Evolutionary conservation across 2,329 filamentous ascomycete species (phyloP), one percentile per base, ranked within the genome.

Genomic region (Trichoderma asperellum): DNA sequence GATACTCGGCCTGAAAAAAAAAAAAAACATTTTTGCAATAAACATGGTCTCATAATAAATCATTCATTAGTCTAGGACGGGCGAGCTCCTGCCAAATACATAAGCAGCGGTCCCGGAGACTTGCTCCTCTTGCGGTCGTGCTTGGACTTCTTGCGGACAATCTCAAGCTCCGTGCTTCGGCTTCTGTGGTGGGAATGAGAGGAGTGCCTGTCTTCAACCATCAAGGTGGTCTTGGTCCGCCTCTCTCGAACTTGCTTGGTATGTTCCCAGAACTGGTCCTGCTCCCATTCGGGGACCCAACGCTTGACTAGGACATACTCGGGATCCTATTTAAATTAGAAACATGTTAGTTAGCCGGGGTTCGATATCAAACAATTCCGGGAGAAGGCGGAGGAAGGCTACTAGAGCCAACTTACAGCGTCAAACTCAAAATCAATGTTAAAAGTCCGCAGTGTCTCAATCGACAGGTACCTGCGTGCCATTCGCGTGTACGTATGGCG

Each of bases 241-340:
- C 83, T 84, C 75, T 89, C 86, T n/a, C 89, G 88, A 71, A 92
- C 77, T 55, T 85, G 81, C 71, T 84, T 85, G 3, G 91, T 93
- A 79, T 94, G 91, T 55, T 87, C 85, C 85, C 92, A 94, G 60
- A 93, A 85, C 68, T 88, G 82, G 70, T 92, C 87, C 75, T 93
- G 91, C 76, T 93, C 87, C 71, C 87, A 86, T 73, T 93, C 89
- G 4, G 88, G 86, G 63, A 94, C 88, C 88, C 88, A 92, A 68
- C 88, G 85, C 79, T 91, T 92, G 80, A 94, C 91, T 70, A 94
- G 79, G 68, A 94, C 83, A 73, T 88, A 94, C 58, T 91, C 88
- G 21, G 87, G 85, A 74, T 94, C 89, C 84, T 89, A 73, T 8
- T 5, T n/a, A 37, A 53, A 67, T 8, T 11, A 14, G 6, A 43